Base-by-base conservation (phyloP, 768 basidiomycete genomes). In the Podaxis sp. region DNA sequence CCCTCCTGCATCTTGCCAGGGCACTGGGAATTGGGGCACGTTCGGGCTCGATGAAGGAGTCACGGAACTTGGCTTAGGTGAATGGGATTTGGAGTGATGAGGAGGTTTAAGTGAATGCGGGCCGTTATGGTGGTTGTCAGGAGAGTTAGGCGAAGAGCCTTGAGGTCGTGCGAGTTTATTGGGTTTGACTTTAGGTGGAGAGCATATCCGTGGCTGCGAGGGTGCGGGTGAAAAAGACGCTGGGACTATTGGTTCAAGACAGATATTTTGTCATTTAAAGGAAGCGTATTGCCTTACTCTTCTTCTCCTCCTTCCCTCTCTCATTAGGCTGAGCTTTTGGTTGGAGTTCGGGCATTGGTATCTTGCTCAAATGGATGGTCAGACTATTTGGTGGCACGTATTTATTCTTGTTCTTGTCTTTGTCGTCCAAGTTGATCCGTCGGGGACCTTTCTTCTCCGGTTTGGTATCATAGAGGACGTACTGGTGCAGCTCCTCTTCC, bases 301-400 rank as follows among this genome's bases (percentile, higher is more conserved):
- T 73, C 73, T 74, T 77, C 27, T 77, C 76, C 17, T 78, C 78
- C 67, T 75, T 77, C 15, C 68, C 41, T 57, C 75, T 71, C n/a
- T 72, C 67, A 41, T 65, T 64, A 3, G 59, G 67, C 15, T 68
- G 67, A 5, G 77, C 68, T 63, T 79, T 82, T 2, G 90, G 89
- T 67, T 83, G 82, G 15, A 94, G 81, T 70, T 94, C 92, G 0
- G 91, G 92, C 85, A 94, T 93, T 13, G 87, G 79, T 53, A 94
- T 92, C 79, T 94, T 94, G 79, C 91, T 91, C 17, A 94, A 73
- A 71, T 94, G 91, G 1, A 94, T 80, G 0, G 80, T 81, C 0
- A 94, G 78, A 64, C 81, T 86, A 37, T 78, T 80, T 0, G 91
- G 92, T 1, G 92, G 91, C 2, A 77, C 73, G 69, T 94, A 93